These are phyloP conservation scores for Musa troglodytarum DNA, from an alignment of 176 grass and related monocot genomes.

Conservation along the genomic window DNA sequence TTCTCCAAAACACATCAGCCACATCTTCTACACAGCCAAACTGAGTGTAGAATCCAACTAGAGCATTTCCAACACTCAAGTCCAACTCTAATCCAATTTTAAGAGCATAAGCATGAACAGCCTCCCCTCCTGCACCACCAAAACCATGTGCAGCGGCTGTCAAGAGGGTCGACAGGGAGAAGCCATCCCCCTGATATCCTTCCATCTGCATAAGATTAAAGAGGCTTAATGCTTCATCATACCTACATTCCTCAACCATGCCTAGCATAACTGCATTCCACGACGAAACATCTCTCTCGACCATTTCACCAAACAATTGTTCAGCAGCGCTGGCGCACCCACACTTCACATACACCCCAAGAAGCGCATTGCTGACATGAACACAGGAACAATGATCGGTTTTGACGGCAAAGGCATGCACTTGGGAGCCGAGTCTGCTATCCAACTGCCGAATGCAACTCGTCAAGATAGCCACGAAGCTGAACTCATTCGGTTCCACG, in stretches of 20 bases:
- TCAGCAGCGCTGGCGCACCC: conserved; percentile 20
- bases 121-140: conserved; percentile 17
- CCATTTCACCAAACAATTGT: conserved; percentile 37
- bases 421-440: conserved; percentile 39
- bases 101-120: conserved; percentile 50
- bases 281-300: conserved; percentile 43
- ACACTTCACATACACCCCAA: conserved; percentile 26
- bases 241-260: conserved; percentile 40
- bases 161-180: conserved; percentile 46
- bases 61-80: conserved; percentile 49
- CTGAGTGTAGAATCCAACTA: conserved; percentile 45
- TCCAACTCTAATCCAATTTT: conserved; percentile 52
- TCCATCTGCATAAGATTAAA: conserved; percentile 35
- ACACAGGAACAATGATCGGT: conserved; percentile 8
- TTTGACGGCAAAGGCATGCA: conserved; percentile 51
- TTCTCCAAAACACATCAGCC: conserved; percentile 38
- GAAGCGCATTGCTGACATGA: conserved; percentile 47
- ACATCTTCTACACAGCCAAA: conserved; percentile 31
- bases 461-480: conserved; percentile 53
- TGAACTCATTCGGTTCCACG: conserved; percentile 40
- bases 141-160: conserved; percentile 33
- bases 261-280: conserved; percentile 51
- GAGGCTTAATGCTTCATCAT: conserved; percentile 49
- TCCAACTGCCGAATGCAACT: conserved; percentile 40
- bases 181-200: conserved; percentile 28